Evolutionary conservation across 129 eudicot species (phyloP), one percentile per base, ranked within the genome.

Genomic region (Kitagawia praeruptora): DNA sequence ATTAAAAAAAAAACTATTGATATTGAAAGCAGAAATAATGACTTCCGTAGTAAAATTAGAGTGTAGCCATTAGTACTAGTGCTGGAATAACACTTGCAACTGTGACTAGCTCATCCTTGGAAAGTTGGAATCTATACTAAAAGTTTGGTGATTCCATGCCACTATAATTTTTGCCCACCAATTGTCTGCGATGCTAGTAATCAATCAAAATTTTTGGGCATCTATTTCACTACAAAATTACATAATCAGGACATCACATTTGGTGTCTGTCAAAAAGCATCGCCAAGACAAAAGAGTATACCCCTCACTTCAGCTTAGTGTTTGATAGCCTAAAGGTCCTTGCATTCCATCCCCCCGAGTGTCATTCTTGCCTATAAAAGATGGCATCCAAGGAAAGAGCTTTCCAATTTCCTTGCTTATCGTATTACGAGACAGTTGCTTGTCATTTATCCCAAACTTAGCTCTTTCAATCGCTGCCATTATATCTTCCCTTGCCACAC

Each of bases 391-490:
- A 61, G 96, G 99, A 78, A 96, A 92, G 37, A 92, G 85, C 77
- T 92, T 96, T 71, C 90, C 98, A 2, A 96, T 87, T 84, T 96
- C 97, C 80, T 85, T 89, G 83, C 88, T 87, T 81, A 92, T 75
- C 47, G 90, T 81, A 21, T 80, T 79, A 42, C 90, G 80, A 69
- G 80, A 81, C 34, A 77, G 53, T 82, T 87, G 91, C 87, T 84
- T 89, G 76, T 89, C 87, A 80, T 96, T 96, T 78, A 96, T 96
- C 34, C 99, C 99, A 85, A 90, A 96, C 80, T 92, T 96, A 31
- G 99, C 99, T 81, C 99, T 90, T 85, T 96, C 99, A 74, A 96
- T 90, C 6, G 98, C 99, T 84, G 92, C 98, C 98, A 96, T 96
- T 48, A 96, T 84, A 86, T 96, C 99, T 84, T 96, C 99, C 82